These are phyloP conservation scores for Austroboletus rostrupii DNA, from an alignment of 1,284 basidiomycete genomes.

Conservation along the genomic window DNA sequence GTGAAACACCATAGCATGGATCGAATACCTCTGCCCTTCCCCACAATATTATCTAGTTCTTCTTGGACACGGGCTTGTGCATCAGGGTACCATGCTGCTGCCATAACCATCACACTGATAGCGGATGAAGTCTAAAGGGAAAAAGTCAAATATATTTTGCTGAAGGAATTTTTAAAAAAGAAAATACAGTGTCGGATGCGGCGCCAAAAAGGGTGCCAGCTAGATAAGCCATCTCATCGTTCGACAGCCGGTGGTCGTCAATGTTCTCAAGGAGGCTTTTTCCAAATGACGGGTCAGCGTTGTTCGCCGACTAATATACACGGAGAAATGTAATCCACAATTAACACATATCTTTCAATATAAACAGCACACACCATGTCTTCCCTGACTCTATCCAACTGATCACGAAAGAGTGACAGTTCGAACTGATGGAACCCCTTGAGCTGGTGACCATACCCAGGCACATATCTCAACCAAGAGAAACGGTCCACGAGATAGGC, in stretches of 20 bases:
- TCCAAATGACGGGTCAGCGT: not conserved
- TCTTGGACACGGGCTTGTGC: conserved; percentile 12
- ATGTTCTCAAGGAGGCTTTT: conserved; percentile 3
- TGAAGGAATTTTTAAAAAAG: too few relatives aligned
- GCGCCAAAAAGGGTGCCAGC: conserved; percentile 9
- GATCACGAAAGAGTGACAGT: too few relatives aligned
- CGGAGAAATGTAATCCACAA: not conserved
- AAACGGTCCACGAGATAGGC: not conserved
- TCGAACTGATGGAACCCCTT: too few relatives aligned
- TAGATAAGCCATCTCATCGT: conserved; percentile 16
- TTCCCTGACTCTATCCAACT: too few relatives aligned
- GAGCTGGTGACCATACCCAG: too few relatives aligned
- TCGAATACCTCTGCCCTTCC: not conserved
- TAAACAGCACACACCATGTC: not conserved
- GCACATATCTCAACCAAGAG: too few relatives aligned
- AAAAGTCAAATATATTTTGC: not conserved
- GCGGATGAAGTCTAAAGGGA: conserved; percentile 3
- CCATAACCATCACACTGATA: conserved; percentile 11
- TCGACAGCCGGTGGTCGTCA: not conserved
- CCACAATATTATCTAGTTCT: conserved; percentile 5
- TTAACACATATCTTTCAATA: too few relatives aligned
- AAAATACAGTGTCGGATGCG: conserved; percentile 8
- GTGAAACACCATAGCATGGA: not conserved
- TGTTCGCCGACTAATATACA: not conserved
- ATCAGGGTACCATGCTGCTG: conserved; percentile 8